These are phyloP conservation scores for Beverwykella pulmonaria DNA, from an alignment of 495 filamentous ascomycete species.

Conservation along the genomic window DNA sequence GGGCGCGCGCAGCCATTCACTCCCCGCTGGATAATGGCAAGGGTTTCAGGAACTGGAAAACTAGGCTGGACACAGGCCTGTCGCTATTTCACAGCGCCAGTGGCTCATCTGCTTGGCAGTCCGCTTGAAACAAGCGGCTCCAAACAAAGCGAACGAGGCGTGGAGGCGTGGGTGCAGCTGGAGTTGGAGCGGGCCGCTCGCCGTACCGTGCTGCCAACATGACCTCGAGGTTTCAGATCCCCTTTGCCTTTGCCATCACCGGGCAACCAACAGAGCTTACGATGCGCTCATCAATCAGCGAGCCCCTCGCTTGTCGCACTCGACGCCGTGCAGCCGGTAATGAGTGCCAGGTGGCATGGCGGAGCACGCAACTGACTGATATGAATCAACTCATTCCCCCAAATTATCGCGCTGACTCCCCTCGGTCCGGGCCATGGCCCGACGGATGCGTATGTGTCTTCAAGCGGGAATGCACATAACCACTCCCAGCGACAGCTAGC, in stretches of 20 bases:
- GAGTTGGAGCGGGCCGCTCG: not conserved
- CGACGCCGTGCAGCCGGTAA: not conserved
- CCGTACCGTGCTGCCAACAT: not conserved
- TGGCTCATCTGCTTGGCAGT: not conserved
- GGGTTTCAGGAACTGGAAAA: constrained; percentile 8
- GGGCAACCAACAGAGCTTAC: too few species aligned
- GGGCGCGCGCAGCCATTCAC: constrained; percentile 5
- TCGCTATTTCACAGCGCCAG: not conserved
- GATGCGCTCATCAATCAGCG: too few species aligned
- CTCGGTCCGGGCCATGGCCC: not conserved
- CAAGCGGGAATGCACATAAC: not conserved
- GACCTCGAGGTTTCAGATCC: not conserved
- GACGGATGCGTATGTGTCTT: not conserved
- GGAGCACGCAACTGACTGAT: not conserved
- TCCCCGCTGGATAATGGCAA: constrained; percentile 10
- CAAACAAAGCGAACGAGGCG: not conserved
- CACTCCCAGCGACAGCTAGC: not conserved
- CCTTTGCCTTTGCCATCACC: not conserved
- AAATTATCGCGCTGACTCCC: not conserved
- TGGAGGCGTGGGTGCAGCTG: not conserved
- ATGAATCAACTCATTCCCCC: not conserved
- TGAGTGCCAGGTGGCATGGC: not conserved
- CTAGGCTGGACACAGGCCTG: not conserved
- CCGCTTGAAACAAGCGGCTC: not conserved
- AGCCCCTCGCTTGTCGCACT: too few species aligned